Evolutionary conservation across 108 stramenopile genomes (phyloP), one percentile per base, ranked within the genome.

Genomic region (Fragilaria crotonensis): DNA sequence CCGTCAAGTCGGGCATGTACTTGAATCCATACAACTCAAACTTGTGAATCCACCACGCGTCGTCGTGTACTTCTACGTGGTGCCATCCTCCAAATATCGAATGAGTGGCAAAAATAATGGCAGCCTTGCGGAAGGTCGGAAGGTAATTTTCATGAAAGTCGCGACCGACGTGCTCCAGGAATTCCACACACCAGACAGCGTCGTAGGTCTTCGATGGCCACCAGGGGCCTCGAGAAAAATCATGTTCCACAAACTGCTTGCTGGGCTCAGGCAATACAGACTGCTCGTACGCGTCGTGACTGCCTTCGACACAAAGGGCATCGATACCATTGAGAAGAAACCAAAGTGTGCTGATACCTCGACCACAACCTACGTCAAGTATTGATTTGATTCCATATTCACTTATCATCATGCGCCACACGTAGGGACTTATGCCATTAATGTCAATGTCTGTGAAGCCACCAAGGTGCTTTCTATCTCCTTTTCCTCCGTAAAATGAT

Each of bases 311-410:
- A 59, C 90, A 93, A 21, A 69, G 57, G 0, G 74, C 71, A 2
- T 54, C 33, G 14, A 80, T 53, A 25, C 83, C 86, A 55, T 88
- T 83, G 1, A 60, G 30, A 31, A 69, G 45, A 48, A 93, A 93
- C 84, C 85, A 93, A 1, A 58, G 52, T 0, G 88, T 82, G 18
- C 64, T 68, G 2, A 77, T 66, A 11, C 92, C 92, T 27, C 67
- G 76, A 0, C 88, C 92, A 54, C 92, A 93, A 31, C 92, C 92
- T 0, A 93, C 82, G 62, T 93, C 92, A 0, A 93, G 48, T 1
- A 93, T 17, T 0, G 73, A 73, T 57, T 86, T 79, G 41, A 93
- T 72, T n/a, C 81, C 80, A 22, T 76, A 54, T 26, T 76, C 50
- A 25, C 49, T 17, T 7, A 76, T 45, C 61, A 76, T 63, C 28